phyloP scores from a whole-genome alignment of 257 asterid genomes.

The Phtheirospermum japonicum region DNA sequence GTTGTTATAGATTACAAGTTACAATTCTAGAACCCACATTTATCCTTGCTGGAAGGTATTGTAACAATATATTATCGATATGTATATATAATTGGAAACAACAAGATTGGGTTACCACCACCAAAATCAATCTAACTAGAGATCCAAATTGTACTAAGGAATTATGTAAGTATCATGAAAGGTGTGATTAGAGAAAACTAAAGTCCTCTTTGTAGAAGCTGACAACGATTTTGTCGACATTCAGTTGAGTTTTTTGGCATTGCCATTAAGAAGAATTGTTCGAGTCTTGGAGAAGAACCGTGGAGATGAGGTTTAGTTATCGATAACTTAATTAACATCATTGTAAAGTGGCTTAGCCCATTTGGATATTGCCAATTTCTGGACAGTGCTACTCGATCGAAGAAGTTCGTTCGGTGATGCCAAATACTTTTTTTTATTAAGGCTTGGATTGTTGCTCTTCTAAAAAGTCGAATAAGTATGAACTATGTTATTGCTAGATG shows the following conservation, averaged over 20 bases:
- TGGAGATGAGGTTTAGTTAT: not conserved
- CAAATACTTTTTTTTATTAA: not conserved
- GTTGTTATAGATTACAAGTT: too few relatives aligned
- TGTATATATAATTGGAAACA: too few relatives aligned
- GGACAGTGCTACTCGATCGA: not conserved
- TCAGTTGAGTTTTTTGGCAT: conserved; percentile 26
- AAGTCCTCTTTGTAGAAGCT: conserved; percentile 31
- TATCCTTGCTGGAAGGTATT: too few relatives aligned
- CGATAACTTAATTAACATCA: not conserved
- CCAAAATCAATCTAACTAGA: too few relatives aligned
- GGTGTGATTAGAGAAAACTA: too few relatives aligned
- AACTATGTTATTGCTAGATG: not conserved
- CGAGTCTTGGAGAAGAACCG: conserved; percentile 17
- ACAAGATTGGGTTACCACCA: too few relatives aligned
- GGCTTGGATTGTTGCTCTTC: not conserved
- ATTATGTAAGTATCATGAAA: too few relatives aligned
- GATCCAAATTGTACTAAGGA: too few relatives aligned
- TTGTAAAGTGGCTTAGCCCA: not conserved
- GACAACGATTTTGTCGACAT: conserved; percentile 27
- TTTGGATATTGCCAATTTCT: not conserved
- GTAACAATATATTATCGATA: too few relatives aligned
- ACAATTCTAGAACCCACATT: too few relatives aligned
- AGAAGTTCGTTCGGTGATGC: not conserved
- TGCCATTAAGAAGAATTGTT: conserved; percentile 30
- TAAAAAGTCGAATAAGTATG: too few relatives aligned